phyloP scores from a whole-genome alignment of 345 rosid genomes.

The Linum tenue region DNA sequence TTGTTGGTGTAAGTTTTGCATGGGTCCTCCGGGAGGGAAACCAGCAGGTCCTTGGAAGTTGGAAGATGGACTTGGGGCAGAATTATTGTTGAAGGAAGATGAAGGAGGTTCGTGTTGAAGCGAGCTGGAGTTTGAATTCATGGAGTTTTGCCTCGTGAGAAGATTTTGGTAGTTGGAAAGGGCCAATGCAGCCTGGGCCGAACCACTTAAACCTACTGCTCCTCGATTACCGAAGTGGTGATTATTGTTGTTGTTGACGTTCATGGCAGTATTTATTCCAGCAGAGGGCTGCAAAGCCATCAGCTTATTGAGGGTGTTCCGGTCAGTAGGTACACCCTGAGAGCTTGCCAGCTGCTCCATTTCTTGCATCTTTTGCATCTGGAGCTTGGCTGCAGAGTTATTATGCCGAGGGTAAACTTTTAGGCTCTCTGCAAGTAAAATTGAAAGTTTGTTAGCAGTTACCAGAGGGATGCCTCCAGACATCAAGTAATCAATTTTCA shows the following conservation, averaged over 20 bases:
- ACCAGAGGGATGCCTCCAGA: background rate
- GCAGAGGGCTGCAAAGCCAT: conserved; percentile 47
- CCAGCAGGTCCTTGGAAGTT: conserved; percentile 47
- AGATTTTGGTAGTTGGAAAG: conserved; percentile 65
- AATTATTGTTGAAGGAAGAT: conserved; percentile 36
- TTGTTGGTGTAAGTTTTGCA: conserved; percentile 55
- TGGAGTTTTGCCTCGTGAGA: conserved; percentile 70
- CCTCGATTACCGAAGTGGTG: conserved; percentile 51
- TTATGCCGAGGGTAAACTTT: conserved; percentile 65
- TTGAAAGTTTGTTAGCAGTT: conserved; percentile 5
- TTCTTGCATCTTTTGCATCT: conserved; percentile 77
- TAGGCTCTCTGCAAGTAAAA: conserved; percentile 63
- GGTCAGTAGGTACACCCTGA: conserved; percentile 76
- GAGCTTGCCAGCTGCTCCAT: conserved; percentile 67
- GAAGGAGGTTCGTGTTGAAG: conserved; percentile 51
- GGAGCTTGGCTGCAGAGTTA: conserved; percentile 40
- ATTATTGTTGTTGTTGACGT: conserved; percentile 19
- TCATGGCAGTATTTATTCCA: conserved; percentile 43
- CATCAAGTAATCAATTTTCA: too few relatives aligned
- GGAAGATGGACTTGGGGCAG: conserved; percentile 57
- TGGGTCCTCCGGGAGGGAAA: conserved; percentile 27
- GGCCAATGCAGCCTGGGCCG: conserved; percentile 79
- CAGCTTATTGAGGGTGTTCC: conserved; percentile 71
- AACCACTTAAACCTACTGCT: conserved; percentile 34
- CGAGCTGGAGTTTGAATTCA: conserved; percentile 51